These are phyloP conservation scores for Diaporthe ilicicola DNA, from an alignment of 2,329 filamentous ascomycete species.

Conservation along the genomic window DNA sequence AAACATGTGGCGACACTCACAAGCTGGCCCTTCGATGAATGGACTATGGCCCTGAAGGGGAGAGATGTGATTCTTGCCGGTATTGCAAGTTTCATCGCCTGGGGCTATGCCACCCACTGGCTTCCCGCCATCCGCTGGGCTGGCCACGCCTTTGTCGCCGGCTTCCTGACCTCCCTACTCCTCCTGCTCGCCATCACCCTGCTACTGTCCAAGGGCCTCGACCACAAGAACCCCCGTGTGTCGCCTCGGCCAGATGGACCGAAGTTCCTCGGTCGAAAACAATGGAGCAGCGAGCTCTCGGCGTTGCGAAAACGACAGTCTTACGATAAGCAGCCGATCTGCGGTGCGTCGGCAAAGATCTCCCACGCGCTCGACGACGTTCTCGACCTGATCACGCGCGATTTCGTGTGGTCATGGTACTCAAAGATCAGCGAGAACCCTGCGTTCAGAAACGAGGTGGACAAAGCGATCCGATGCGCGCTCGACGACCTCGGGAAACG, in stretches of 20 bases:
- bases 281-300: constrained; percentile 77
- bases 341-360: constrained; percentile 78
- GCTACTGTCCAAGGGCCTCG: constrained; percentile 65
- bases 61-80: constrained; percentile 75
- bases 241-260: constrained; percentile 53
- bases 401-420: constrained; percentile 93
- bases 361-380: constrained; percentile 83
- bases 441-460: constrained; percentile 86
- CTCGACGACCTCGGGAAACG: constrained; percentile 76
- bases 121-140: constrained; percentile 84
- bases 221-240: constrained; percentile 50
- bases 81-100: constrained; percentile 80
- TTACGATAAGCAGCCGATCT: constrained; percentile 76
- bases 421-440: constrained; percentile 82
- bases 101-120: constrained; percentile 87
- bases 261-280: constrained; percentile 67
- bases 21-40: constrained; percentile 29
- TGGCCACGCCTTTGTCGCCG: constrained; percentile 82
- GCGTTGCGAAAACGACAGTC: constrained; percentile 70
- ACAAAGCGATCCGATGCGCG: constrained; percentile 78
- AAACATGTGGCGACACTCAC: constrained; percentile 31
- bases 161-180: constrained; percentile 65
- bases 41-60: constrained; percentile 75
- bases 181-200: constrained; percentile 66
- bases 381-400: constrained; percentile 77